These are phyloP conservation scores for Agaricus sinodeliciosus DNA, from an alignment of 768 basidiomycete genomes.

Conservation along the genomic window DNA sequence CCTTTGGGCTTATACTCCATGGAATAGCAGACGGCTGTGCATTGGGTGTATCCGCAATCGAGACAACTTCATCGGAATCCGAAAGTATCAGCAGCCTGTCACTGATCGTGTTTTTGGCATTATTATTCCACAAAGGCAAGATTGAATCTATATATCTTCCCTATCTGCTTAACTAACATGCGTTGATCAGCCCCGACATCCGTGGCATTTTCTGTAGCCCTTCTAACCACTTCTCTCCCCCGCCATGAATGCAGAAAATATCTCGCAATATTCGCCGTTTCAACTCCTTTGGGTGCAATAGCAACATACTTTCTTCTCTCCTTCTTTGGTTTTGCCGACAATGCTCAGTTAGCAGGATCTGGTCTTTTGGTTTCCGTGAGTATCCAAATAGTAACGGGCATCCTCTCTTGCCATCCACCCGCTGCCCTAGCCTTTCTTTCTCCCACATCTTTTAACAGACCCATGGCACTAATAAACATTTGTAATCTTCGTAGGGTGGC, in stretches of 20 bases:
- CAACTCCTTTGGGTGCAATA: slow-evolving; percentile 81
- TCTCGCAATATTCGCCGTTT: slow-evolving; percentile 69
- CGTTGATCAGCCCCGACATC: slow-evolving; percentile 72
- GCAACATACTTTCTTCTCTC: slow-evolving; percentile 66
- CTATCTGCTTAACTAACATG: neutral
- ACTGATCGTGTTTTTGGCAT: slow-evolving; percentile 82
- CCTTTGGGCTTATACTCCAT: slow-evolving; percentile 83
- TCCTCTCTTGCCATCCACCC: neutral
- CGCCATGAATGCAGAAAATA: slow-evolving; percentile 66
- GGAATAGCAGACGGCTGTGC: slow-evolving; percentile 90
- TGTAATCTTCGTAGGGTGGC: slow-evolving; percentile 53
- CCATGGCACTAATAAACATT: slow-evolving; percentile 1
- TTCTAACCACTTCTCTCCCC: slow-evolving; percentile 71
- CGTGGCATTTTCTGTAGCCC: slow-evolving; percentile 79
- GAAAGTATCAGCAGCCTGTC: slow-evolving; percentile 48
- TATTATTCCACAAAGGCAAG: slow-evolving; percentile 83
- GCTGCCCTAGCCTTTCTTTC: neutral
- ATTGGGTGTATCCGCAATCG: slow-evolving; percentile 70
- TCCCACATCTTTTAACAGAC: neutral
- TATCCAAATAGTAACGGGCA: slow-evolving; percentile 4
- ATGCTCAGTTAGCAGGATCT: slow-evolving; percentile 59
- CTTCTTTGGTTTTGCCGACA: slow-evolving; percentile 38
- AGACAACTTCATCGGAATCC: slow-evolving; percentile 20
- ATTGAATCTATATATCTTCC: neutral
- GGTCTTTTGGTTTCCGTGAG: slow-evolving; percentile 82